Base-by-base conservation (phyloP, 257 asterid genomes). In the Fraxinus quadrangulata region DNA sequence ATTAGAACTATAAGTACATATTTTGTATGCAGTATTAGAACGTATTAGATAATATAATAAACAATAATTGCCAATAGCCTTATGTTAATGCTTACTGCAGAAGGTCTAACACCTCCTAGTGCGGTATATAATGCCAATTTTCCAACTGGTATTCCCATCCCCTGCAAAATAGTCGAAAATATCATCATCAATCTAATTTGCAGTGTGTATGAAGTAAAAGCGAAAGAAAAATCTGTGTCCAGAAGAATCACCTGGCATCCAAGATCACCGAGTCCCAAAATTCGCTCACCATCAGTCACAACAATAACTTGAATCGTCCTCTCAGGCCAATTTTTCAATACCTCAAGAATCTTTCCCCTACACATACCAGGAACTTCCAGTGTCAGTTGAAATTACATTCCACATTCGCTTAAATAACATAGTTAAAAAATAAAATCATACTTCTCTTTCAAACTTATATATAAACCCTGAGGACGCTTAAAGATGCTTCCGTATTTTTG, bases 131-230 rank as follows among this genome's bases (percentile, higher is more conserved):
- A 78, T 74, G 97, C 85, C 88, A 94, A 75, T 72, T 92, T 94
- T 39, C 99, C 99, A 21, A 94, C 99, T 5, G 97, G 97, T 80
- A 94, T 94, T 21, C 97, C 99, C 97, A 92, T 91, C 77, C 99
- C 98, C 97, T 94, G 86, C 36, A 77, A 75, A 68, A 81, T 63
- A 26, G 5, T 42, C 9, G 6, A 19, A 54, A 72, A 74, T 83
- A 79, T 67, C 78, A 6, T 40, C 23, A 59, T 49, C 28, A 49
- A 74, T 81, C 33, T 9, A 30, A 42, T 19, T 34, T 19, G 16
- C 23, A 24, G 3, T 17, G 54, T 70, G n/a, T 12, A 49, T 42
- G 28, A 24, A 11, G 24, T 70, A 63, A 70, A n/a, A 24, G 34
- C 10, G 63, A 34, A 49, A 37, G 7, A 70, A 5, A 5, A 67